These are phyloP conservation scores for Myxozyma mucilagina DNA, from an alignment of 805 yeast genomes.

Conservation along the genomic window DNA sequence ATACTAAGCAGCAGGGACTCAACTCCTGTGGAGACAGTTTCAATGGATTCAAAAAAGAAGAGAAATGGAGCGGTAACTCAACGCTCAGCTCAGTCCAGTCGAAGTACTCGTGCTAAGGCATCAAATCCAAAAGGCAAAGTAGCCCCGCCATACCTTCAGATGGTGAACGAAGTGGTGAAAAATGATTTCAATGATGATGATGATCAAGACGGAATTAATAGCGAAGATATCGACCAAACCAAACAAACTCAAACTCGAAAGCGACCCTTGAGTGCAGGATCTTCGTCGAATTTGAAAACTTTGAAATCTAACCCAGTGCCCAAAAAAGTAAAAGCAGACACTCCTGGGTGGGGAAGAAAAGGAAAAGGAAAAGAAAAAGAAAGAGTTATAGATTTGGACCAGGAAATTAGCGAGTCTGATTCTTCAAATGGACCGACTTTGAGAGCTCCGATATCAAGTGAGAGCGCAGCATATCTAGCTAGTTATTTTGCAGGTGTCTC, in stretches of 20 bases:
- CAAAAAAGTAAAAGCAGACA: neutral
- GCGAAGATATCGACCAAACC: neutral
- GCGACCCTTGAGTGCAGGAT: too few relatives aligned
- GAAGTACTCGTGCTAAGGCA: neutral
- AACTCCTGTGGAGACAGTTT: neutral
- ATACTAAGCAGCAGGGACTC: neutral
- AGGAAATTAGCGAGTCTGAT: neutral
- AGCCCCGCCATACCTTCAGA: constrained; percentile 21
- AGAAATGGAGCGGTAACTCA: neutral
- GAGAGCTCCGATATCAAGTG: constrained; percentile 3
- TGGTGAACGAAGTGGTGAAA: constrained; percentile 22
- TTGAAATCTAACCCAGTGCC: neutral
- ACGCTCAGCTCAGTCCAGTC: neutral
- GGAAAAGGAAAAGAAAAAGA: constrained; percentile 17
- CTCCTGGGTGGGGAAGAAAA: constrained; percentile 1
- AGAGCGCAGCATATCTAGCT: constrained; percentile 6
- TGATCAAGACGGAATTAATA: neutral
- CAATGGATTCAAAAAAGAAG: neutral
- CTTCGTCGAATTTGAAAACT: neutral
- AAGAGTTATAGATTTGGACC: constrained; percentile 10
- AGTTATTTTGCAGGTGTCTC: constrained; percentile 16
- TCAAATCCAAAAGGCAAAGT: constrained; percentile 2
- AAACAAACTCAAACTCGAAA: too few relatives aligned
- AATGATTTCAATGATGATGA: neutral
- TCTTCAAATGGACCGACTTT: neutral